Base-by-base conservation (phyloP, 257 asterid species). In the Solanum medicagineum region DNA sequence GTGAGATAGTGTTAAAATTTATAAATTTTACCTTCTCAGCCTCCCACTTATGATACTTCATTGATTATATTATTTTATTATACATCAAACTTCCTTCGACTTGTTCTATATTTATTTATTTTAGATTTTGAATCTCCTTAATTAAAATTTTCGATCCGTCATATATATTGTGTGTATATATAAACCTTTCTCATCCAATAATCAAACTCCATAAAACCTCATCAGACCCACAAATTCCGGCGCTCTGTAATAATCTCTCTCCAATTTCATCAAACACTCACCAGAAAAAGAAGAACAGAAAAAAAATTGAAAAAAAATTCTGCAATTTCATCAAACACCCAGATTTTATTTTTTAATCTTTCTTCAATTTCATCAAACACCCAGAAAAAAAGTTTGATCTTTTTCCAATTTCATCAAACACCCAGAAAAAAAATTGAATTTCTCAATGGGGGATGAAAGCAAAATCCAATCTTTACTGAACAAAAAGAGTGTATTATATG, bases 381-480 rank as follows among this genome's bases (percentile, higher is more conserved):
- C 63, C 24, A 17, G 24, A 56, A 19, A 15, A 53, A 15, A 15
- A 0, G 5, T 4, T 4, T 14, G 6, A 54, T 5, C 20, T 54
- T 54, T 54, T 7, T 4, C 2, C 59, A 5, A 15, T 15, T 54
- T 54, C 20, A 15, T 54, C 59, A 54, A 54, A 14, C 5, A 54
- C 20, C 59, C 59, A 14, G 59, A 56, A 55, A 56, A 56, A 59
- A 9, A 9, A 20, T 19, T 70, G 32, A 19, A 5, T 42, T 70
- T 70, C 14, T 15, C 26, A 54, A 92, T 93, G 98, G 94, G 84
- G 36, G 96, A 87, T 20, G 93, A 51, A 49, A 74, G n/a, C 19
- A 54, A 49, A 42, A 75, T 80, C 9, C 86, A 86, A 80, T 47
- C 89, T 69, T 57, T 75, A 26, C 47, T 89, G 88, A 47, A 29